Conservation (phyloP, 2,329 filamentous ascomycete species). For the Colletotrichum gloeosporioides region DNA sequence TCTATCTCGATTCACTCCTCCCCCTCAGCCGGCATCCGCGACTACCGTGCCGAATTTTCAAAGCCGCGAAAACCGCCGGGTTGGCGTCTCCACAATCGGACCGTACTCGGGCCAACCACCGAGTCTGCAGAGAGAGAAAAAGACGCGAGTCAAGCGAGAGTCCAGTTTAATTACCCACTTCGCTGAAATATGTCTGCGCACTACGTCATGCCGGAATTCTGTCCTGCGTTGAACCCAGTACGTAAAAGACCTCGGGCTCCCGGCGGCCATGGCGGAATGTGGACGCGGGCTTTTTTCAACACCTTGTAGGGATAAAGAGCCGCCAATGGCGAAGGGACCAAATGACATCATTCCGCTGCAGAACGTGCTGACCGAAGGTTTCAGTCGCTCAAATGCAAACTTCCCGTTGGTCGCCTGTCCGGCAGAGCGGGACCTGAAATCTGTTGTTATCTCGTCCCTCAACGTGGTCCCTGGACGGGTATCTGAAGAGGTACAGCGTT, state of each 20-base stretch:
- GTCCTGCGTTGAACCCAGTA: background rate
- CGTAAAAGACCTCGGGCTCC: background rate
- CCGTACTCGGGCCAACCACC: constrained; percentile 6
- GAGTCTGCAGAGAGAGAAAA: background rate
- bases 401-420: background rate
- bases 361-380: background rate
- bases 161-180: constrained; percentile 1
- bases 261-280: background rate
- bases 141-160: background rate
- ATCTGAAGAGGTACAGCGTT: background rate
- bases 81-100: background rate
- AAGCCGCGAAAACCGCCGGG: background rate
- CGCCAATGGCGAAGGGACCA: background rate
- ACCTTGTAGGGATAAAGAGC: background rate
- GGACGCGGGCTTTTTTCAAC: background rate
- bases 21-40: background rate
- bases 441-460: background rate
- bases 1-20: background rate
- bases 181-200: background rate
- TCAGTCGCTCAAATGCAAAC: background rate
- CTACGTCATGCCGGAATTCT: background rate
- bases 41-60: background rate
- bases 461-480: background rate
- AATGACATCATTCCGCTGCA: constrained; percentile 20
- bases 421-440: background rate